Percentiles rank a stretch among this genome's conserved stretches.
Conservation (phyloP, 1,139 yeast species). For the Pneumocystis jirovecii region DNA sequence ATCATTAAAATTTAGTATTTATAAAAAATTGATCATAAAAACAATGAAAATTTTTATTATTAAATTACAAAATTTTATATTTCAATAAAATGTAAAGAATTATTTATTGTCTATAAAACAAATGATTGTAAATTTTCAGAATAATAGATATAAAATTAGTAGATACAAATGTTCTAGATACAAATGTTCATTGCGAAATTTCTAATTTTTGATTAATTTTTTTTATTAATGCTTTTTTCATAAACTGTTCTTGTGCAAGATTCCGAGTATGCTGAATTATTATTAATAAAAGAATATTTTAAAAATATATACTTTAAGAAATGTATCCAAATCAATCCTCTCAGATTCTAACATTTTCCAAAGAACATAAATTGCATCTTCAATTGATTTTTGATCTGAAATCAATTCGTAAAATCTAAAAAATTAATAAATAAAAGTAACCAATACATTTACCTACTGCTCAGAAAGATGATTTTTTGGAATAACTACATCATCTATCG, state of each 20-base stretch:
- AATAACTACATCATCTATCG: constrained; percentile 29
- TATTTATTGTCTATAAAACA: no score
- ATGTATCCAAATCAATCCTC: constrained; percentile 33
- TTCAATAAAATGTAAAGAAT: no score
- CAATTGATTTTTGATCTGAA: constrained; percentile 53
- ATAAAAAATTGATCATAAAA: no score
- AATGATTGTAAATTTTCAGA: no score
- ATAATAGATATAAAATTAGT: no score
- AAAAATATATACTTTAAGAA: constrained; percentile 27
- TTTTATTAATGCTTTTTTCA: constrained; percentile 29
- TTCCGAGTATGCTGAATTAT: constrained; percentile 35
- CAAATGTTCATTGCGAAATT: background rate
- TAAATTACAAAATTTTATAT: no score
- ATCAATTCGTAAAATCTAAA: constrained; percentile 41
- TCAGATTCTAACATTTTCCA: constrained; percentile 42
- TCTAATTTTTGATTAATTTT: constrained; percentile 21
- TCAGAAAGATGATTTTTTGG: constrained; percentile 34
- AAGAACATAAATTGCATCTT: constrained; percentile 47
- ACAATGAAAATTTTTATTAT: no score
- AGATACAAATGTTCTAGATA: no score
- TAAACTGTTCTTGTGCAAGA: constrained; percentile 62
- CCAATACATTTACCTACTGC: constrained; percentile 21
- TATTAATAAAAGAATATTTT: background rate
- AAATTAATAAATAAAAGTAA: background rate
- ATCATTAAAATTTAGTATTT: no score